phyloP scores from a whole-genome alignment of 495 filamentous ascomycete species.

The Lasiosphaeria miniovina region DNA sequence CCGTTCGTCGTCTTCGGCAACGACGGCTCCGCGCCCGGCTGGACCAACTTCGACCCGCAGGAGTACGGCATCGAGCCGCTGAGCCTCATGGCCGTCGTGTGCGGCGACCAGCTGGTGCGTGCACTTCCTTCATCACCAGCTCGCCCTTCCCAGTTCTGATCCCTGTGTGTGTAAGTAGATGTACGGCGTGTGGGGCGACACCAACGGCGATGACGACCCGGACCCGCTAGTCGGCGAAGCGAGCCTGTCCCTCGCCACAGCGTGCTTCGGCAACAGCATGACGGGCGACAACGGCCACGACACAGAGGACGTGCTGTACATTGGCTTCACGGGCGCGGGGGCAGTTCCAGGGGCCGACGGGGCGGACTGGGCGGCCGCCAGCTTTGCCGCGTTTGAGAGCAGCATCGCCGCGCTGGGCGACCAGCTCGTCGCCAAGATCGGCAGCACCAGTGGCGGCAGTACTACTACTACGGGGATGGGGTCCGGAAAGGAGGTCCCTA shows the following conservation, averaged over 20 bases:
- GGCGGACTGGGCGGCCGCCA: slow-evolving; percentile 48
- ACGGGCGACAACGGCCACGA: slow-evolving; percentile 51
- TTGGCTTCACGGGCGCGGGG: slow-evolving; percentile 50
- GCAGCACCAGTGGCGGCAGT: slow-evolving; percentile 7
- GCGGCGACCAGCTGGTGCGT: slow-evolving; percentile 51
- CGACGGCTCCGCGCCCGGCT: slow-evolving; percentile 39
- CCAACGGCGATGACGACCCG: slow-evolving; percentile 52
- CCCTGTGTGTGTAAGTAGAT: slow-evolving; percentile 31
- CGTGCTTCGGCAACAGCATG: slow-evolving; percentile 52
- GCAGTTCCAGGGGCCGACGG: slow-evolving; percentile 47
- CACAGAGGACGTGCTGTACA: slow-evolving; percentile 51
- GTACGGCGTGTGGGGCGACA: slow-evolving; percentile 68
- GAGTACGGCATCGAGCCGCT: slow-evolving; percentile 54
- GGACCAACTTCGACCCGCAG: slow-evolving; percentile 48
- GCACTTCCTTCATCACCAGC: neutral
- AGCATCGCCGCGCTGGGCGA: slow-evolving; percentile 51
- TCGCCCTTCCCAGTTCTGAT: no score
- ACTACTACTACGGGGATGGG: neutral
- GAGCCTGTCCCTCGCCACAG: slow-evolving; percentile 53
- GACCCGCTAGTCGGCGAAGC: slow-evolving; percentile 54
- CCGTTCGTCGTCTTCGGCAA: slow-evolving; percentile 69
- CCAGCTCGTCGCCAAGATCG: slow-evolving; percentile 30
- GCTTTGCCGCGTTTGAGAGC: slow-evolving; percentile 45
- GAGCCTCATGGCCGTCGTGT: slow-evolving; percentile 63
- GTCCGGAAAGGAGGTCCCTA: neutral